A percentile compares a stretch with the other conserved stretches of the same genome.
Conservation (phyloP, 2,329 filamentous ascomycete genomes). For the Rhinocladiella mackenziei region DNA sequence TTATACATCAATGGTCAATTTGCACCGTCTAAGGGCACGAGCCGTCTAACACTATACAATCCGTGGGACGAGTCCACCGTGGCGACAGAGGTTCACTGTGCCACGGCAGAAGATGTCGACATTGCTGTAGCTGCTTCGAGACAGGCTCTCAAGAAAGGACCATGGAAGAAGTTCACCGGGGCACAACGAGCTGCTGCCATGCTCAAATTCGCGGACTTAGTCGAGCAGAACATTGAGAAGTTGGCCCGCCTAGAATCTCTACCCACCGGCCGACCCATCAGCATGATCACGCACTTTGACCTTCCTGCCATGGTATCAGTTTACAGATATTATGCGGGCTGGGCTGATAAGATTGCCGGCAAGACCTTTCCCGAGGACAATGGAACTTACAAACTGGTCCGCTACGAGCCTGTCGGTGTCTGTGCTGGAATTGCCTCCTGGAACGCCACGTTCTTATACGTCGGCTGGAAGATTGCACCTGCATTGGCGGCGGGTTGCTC, state of each 20-base stretch:
- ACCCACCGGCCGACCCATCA: slow-evolving; percentile 76
- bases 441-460: slow-evolving; percentile 75
- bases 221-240: slow-evolving; percentile 60
- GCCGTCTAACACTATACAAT: too few relatives aligned
- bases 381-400: slow-evolving; percentile 31
- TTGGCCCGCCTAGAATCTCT: slow-evolving; percentile 67
- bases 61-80: slow-evolving; percentile 32
- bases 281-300: slow-evolving; percentile 44
- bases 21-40: too few relatives aligned
- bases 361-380: slow-evolving; percentile 47
- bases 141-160: slow-evolving; percentile 33
- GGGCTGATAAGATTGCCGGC: slow-evolving; percentile 73
- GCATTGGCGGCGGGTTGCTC: slow-evolving; percentile 57
- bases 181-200: slow-evolving; percentile 30
- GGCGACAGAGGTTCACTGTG: slow-evolving; percentile 24
- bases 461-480: slow-evolving; percentile 61
- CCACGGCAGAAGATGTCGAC: slow-evolving; percentile 35
- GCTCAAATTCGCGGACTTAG: slow-evolving; percentile 48
- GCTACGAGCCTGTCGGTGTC: slow-evolving; percentile 52
- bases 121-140: slow-evolving; percentile 38
- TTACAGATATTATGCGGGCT: slow-evolving; percentile 70
- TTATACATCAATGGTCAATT: too few relatives aligned
- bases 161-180: slow-evolving; percentile 32
- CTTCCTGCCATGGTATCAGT: slow-evolving; percentile 15
- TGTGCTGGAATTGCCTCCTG: slow-evolving; percentile 74